Base-by-base conservation (phyloP, 305 asterid genomes). In the Solanum hybrid region DNA sequence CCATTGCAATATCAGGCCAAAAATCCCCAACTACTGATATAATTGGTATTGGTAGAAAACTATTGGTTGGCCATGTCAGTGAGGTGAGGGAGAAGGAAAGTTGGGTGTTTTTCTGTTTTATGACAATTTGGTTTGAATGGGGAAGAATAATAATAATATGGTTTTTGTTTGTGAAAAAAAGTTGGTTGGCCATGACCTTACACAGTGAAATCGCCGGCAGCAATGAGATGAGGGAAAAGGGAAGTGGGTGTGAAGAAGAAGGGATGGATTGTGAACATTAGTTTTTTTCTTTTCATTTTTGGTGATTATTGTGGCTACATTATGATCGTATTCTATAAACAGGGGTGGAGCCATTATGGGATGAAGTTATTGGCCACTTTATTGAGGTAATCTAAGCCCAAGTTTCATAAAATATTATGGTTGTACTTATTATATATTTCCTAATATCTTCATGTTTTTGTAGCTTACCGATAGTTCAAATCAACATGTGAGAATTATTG, bases 341-440 rank as follows among this genome's bases (percentile, higher is more conserved):
- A 97, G 99, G 99, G 92, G 97, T 96, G 90, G 98, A 94, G 91
- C 97, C 98, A 90, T 91, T 96, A 90, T 97, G 99, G 99, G 95
- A 94, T 91, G 99, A 96, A 77, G 95, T 95, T 40, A 95, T 94
- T 87, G 94, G 95, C 89, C 98, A 97, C 93, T 97, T 97, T 89
- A 93, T 95, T 88, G 99, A 95, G 99, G 99, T 96, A 93, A 90
- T 86, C 71, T 80, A 37, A 10, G 66, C 88, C 24, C 73, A 78
- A 86, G 88, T 80, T 42, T 31, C 40, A 14, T 77, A 45, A 34
- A 32, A 88, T 88, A 75, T 56, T 88, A 35, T 69, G 15, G 24
- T 76, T 88, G 37, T 56, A 84, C 81, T 31, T 82, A 32, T 84
- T 82, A 45, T 29, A 22, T 51, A 29, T 84, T 88, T 90, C 87